Evolutionary conservation across 208 protist genomes (phyloP).

Genomic region (Crithidia expoeki): DNA sequence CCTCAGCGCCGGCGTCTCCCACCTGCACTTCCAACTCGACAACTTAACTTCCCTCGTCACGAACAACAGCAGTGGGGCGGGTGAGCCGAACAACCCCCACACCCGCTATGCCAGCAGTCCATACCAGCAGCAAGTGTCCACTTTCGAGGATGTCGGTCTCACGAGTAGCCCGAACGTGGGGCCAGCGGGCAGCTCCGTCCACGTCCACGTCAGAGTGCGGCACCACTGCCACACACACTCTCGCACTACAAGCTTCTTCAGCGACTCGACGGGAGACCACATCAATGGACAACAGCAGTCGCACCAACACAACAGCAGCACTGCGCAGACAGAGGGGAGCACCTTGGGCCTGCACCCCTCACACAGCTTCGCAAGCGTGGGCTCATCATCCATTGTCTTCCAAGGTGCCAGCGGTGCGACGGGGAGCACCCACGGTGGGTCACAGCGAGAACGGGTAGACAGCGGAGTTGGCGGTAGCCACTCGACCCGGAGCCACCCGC

Average conservation of each 20-base stretch:
- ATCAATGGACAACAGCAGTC: conserved; percentile 7
- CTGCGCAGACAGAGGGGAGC: conserved; percentile 8
- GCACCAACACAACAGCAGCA: background rate
- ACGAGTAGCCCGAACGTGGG: background rate
- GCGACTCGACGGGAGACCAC: conserved; percentile 29
- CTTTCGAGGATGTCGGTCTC: conserved; percentile 16
- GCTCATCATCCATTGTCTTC: conserved; percentile 9
- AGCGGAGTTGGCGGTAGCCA: conserved; percentile 5
- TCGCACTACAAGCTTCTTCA: conserved; percentile 33
- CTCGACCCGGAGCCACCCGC: conserved; percentile 10
- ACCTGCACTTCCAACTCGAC: conserved; percentile 12
- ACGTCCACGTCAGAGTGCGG: conserved; percentile 39
- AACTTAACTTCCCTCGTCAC: background rate
- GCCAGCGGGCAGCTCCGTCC: conserved; percentile 15
- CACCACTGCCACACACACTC: conserved; percentile 29
- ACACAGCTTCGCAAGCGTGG: conserved; percentile 25
- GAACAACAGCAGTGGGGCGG: conserved; percentile 13
- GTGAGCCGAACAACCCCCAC: background rate
- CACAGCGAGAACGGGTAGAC: background rate
- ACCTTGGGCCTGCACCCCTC: conserved; percentile 1
- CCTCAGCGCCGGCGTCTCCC: background rate
- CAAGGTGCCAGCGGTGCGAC: background rate
- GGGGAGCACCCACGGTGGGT: conserved; percentile 10
- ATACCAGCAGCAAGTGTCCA: conserved; percentile 14
- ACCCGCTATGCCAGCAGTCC: conserved; percentile 10